These are phyloP conservation scores for Crotalaria pallida DNA, from an alignment of 306 rosid genomes.

Conservation along the genomic window DNA sequence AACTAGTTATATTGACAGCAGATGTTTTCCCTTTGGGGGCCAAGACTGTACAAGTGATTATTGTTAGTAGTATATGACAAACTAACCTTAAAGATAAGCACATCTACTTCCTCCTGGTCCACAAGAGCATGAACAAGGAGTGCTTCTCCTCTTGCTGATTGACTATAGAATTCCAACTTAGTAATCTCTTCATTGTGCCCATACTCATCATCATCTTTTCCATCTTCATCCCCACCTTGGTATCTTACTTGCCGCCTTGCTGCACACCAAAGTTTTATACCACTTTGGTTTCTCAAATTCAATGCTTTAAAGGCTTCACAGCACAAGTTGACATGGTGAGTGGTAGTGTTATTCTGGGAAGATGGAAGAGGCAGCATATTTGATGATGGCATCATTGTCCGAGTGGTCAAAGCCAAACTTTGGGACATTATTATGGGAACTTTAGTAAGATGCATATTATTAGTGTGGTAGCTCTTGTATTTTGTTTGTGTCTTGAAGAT, in stretches of 20 bases:
- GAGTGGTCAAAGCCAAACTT: not conserved
- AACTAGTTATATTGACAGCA: too few species aligned
- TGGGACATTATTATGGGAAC: not conserved
- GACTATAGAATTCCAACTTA: conserved; percentile 61
- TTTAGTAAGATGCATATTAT: conserved; percentile 11
- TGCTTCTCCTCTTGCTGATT: conserved; percentile 55
- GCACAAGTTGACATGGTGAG: not conserved
- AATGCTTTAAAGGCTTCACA: not conserved
- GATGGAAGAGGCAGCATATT: conserved; percentile 18
- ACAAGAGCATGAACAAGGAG: conserved; percentile 66
- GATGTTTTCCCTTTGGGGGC: too few species aligned
- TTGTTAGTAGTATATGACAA: not conserved
- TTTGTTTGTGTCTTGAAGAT: conserved; percentile 17
- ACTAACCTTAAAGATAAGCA: conserved; percentile 81
- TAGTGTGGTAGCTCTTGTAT: not conserved
- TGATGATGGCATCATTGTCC: conserved; percentile 7
- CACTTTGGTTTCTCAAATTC: conserved; percentile 6
- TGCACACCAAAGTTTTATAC: conserved; percentile 18
- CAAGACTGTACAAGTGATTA: not conserved
- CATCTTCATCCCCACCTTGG: conserved; percentile 36
- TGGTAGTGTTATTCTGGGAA: not conserved
- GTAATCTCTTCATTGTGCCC: conserved; percentile 62
- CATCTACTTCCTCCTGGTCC: conserved; percentile 55
- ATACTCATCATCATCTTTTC: conserved; percentile 30
- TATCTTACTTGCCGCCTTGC: conserved; percentile 60